Percentiles rank a stretch among this genome's conserved stretches.
These are phyloP conservation scores for Gloeostereum incarnatum DNA, from an alignment of 768 basidiomycete genomes.

Conservation along the genomic window DNA sequence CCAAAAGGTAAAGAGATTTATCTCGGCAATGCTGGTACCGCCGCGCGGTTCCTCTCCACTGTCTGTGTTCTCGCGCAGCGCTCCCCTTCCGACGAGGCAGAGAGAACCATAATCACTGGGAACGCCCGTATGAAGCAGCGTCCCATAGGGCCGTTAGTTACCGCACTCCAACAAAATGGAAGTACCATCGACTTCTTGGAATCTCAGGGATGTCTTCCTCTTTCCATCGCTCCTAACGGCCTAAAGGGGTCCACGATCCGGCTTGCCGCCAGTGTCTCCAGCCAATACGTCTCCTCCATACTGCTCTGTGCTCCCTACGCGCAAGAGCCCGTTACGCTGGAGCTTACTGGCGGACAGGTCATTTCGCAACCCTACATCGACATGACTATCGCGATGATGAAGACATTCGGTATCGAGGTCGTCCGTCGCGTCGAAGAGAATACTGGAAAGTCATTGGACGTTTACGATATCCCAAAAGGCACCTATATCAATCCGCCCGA, in stretches of 20 bases:
- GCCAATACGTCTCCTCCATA: constrained; percentile 97
- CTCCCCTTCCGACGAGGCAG: constrained; percentile 23
- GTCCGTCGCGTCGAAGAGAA: constrained; percentile 49
- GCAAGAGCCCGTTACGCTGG: constrained; percentile 68
- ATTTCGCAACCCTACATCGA: constrained; percentile 99
- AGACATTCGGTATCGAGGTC: constrained; percentile 78
- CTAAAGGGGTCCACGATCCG: constrained; percentile 75
- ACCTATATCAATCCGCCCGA: constrained; percentile 67
- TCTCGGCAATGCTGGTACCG: constrained; percentile 95
- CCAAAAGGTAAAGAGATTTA: constrained; percentile 81
- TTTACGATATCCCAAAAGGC: constrained; percentile 82
- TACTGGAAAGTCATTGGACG: constrained; percentile 57
- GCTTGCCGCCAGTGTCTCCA: constrained; percentile 90
- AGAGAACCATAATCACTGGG: constrained; percentile 81
- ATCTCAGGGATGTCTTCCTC: constrained; percentile 76
- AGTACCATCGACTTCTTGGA: constrained; percentile 73
- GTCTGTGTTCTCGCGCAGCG: constrained; percentile 70
- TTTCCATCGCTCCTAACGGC: constrained; percentile 77
- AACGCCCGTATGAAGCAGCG: constrained; percentile 99
- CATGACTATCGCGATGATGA: constrained; percentile 99
- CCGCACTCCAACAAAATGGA: constrained; percentile 78
- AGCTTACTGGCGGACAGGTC: constrained; percentile 89
- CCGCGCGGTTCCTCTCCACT: constrained; percentile 94
- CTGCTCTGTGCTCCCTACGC: constrained; percentile 96
- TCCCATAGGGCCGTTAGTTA: constrained; percentile 91